Evolutionary conservation across 768 basidiomycete genomes (phyloP).

Genomic region (Xanthoconium stramineum): DNA sequence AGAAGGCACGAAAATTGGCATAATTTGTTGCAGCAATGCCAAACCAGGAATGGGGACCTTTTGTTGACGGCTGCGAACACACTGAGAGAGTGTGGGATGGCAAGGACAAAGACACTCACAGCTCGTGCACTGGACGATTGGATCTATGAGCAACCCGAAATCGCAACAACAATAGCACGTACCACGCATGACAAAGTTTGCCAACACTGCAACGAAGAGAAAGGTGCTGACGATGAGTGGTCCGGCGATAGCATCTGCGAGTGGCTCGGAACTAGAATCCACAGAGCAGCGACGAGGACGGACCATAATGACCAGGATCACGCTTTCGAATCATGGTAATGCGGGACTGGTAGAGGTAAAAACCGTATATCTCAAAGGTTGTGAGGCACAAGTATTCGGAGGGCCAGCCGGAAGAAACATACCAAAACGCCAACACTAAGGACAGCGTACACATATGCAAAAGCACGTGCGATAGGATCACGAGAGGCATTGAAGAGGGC

Average conservation of each 20-base stretch:
- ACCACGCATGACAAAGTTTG: constrained; percentile 89
- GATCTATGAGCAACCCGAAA: constrained; percentile 4
- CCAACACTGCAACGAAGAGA: constrained; percentile 83
- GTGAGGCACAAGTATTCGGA: neutral
- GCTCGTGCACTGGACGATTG: constrained; percentile 48
- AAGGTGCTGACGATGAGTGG: constrained; percentile 79
- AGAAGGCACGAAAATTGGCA: constrained; percentile 21
- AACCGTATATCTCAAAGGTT: constrained; percentile 70
- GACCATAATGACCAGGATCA: constrained; percentile 89
- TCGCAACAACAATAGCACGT: constrained; percentile 24
- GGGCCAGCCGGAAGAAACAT: neutral
- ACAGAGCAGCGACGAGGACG: constrained; percentile 17
- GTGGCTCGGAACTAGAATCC: neutral
- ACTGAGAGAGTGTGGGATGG: neutral
- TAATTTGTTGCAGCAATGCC: constrained; percentile 19
- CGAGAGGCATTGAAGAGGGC: constrained; percentile 87
- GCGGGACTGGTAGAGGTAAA: constrained; percentile 79
- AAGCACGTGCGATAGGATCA: constrained; percentile 58
- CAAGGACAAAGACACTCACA: constrained; percentile 39
- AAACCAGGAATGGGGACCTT: constrained; percentile 30
- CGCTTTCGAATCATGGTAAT: constrained; percentile 88
- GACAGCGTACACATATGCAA: constrained; percentile 79
- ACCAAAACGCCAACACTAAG: constrained; percentile 75
- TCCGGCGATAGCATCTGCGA: constrained; percentile 72
- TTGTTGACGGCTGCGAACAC: constrained; percentile 20